Evolutionary conservation across 192 early-diverging fungal species (phyloP).

Genomic region (Coemansia sp.): DNA sequence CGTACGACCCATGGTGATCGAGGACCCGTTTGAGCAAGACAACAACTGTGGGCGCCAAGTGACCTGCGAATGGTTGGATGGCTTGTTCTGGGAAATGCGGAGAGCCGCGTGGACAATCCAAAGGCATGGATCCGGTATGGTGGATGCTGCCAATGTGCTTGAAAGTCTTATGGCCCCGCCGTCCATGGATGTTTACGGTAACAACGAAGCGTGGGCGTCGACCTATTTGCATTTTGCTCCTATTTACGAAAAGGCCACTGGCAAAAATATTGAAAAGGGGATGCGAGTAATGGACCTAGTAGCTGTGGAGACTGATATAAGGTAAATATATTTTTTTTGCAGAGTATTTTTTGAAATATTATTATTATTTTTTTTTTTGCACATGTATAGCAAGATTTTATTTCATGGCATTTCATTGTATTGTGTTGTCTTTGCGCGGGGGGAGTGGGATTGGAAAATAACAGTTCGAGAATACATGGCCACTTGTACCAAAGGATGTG

Average conservation of each 20-base stretch:
- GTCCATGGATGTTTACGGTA: constrained; percentile 6
- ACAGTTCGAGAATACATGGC: too few species aligned
- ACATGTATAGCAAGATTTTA: too few species aligned
- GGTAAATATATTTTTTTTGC: background rate
- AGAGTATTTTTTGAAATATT: too few species aligned
- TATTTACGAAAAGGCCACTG: background rate
- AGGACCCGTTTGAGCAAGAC: constrained; percentile 38
- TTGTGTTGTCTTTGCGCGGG: too few species aligned
- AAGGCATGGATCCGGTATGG: background rate
- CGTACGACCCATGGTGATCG: constrained; percentile 32
- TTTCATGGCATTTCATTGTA: too few species aligned
- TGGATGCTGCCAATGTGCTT: background rate
- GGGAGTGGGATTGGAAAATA: too few species aligned
- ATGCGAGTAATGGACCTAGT: background rate
- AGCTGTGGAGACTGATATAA: background rate
- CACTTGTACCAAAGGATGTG: too few species aligned
- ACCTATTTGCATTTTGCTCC: constrained; percentile 12
- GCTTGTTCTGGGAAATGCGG: constrained; percentile 52
- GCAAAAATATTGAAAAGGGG: background rate
- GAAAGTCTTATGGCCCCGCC: constrained; percentile 27
- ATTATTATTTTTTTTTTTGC: background rate
- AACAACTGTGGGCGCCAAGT: constrained; percentile 40
- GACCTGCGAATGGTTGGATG: constrained; percentile 40
- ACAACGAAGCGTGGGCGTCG: constrained; percentile 23
- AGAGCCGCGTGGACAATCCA: constrained; percentile 29